These are phyloP conservation scores for Ophiostoma tasmaniense DNA, from an alignment of 2,329 filamentous ascomycete species.

Conservation along the genomic window DNA sequence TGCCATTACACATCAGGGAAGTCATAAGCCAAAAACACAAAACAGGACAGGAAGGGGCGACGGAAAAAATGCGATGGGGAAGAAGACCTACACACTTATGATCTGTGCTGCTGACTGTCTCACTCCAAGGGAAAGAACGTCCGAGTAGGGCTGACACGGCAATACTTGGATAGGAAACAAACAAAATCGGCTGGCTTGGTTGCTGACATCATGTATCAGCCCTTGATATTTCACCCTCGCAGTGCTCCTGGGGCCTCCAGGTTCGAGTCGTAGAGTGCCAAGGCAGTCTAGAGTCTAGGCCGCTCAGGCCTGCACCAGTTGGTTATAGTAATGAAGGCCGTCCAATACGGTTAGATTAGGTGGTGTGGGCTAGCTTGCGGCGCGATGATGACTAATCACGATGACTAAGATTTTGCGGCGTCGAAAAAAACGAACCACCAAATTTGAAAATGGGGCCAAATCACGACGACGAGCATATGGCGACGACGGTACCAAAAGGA, in stretches of 20 bases:
- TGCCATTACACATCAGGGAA: not conserved
- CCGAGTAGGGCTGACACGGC: not conserved
- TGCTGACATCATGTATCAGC: not conserved
- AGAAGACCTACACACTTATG: not conserved
- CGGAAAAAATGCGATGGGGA: not conserved
- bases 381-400: not conserved
- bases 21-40: not conserved
- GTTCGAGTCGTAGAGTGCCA: not conserved
- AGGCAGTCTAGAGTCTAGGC: not conserved
- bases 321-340: not conserved
- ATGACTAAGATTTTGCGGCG: not conserved
- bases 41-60: not conserved
- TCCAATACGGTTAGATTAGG: not conserved
- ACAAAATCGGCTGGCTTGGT: not conserved
- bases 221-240: not conserved
- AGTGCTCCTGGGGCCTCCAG: not conserved
- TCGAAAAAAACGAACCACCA: not conserved
- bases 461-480: not conserved
- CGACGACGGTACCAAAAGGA: not conserved
- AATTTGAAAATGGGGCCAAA: not conserved
- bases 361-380: not conserved
- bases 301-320: not conserved
- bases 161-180: not conserved
- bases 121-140: too few species aligned
- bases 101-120: not conserved